Base-by-base conservation (phyloP, 225 moss, liverwort and hornwort genomes). In the Pseudisothecium myosuroides region DNA sequence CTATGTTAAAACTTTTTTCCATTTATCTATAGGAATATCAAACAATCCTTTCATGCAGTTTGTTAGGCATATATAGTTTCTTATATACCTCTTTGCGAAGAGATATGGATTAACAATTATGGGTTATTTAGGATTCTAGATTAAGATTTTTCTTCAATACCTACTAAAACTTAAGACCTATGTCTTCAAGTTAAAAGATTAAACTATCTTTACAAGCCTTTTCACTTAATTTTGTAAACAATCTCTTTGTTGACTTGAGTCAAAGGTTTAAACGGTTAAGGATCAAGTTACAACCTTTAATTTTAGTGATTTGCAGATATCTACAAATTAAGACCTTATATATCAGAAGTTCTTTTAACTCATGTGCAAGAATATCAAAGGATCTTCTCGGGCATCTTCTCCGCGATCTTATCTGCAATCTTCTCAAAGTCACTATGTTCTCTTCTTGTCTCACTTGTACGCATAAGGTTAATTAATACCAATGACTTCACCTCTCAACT, bases 271-370 rank as follows among this genome's bases (percentile, higher is more conserved):
- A 58, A 22, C 22, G 58, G 22, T 58, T 21, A 9, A 22, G 22
- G 58, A 4, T 23, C 23, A n/a, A 68, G n/a, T n/a, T n/a, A n/a
- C n/a, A n/a, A 37, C 3, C 37, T 37, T 12, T n/a, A n/a, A n/a
- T n/a, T 1, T 21, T 4, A 12, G 37, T 37, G 67, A 66, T 67
- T 17, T 37, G 3, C 3, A 5, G 4, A 68, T n/a, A n/a, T n/a
- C n/a, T 22, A n/a, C 4, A 4, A 66, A 4, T 1, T n/a, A 12
- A 37, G 11, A 20, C 37, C 0, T n/a, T n/a, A n/a, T 11, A 2
- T 17, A 0, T 5, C 2, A 16, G 1, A n/a, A 0, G 1, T n/a
- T n/a, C 12, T 11, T n/a, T n/a, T 22, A 5, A 4, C n/a, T 22
- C 8, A 16, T 32, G 11, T 59, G 5, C 24, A 62, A 10, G 12